Conservation (phyloP, 805 yeast genomes). For the Ogataea paradorogensis region DNA sequence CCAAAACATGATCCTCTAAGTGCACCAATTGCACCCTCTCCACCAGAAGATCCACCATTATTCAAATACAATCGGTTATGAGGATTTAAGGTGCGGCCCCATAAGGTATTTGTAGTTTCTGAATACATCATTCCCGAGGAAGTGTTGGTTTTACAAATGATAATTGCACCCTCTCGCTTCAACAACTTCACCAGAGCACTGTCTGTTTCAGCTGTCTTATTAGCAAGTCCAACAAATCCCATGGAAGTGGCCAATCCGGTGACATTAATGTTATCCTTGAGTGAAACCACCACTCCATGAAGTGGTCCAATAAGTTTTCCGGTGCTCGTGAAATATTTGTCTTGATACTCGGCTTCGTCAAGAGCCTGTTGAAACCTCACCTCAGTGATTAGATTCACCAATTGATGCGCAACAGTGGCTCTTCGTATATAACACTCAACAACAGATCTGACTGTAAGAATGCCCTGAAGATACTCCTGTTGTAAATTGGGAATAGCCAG, state of each 20-base stretch:
- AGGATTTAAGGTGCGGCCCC: slow-evolving; percentile 51
- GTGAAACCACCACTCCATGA: slow-evolving; percentile 57
- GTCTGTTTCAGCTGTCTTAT: slow-evolving; percentile 33
- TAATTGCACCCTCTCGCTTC: slow-evolving; percentile 48
- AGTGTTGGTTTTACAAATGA: slow-evolving; percentile 50
- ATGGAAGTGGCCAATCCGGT: slow-evolving; percentile 47
- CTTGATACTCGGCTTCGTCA: slow-evolving; percentile 51
- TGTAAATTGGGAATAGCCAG: slow-evolving; percentile 6
- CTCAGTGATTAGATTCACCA: slow-evolving; percentile 40
- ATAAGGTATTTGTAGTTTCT: slow-evolving; percentile 50
- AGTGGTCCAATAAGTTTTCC: slow-evolving; percentile 58
- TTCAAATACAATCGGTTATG: slow-evolving; percentile 45
- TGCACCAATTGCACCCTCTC: slow-evolving; percentile 59
- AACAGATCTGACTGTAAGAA: slow-evolving; percentile 44
- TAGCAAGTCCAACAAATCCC: slow-evolving; percentile 42
- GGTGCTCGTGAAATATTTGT: slow-evolving; percentile 42
- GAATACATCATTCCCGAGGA: slow-evolving; percentile 64
- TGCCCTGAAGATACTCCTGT: slow-evolving; percentile 19
- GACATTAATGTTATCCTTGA: slow-evolving; percentile 45
- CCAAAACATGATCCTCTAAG: slow-evolving; percentile 58
- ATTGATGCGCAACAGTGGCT: slow-evolving; percentile 56
- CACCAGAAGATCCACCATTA: slow-evolving; percentile 66
- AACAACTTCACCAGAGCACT: slow-evolving; percentile 39
- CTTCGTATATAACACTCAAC: slow-evolving; percentile 54
- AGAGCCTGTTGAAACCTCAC: slow-evolving; percentile 58